Base-by-base conservation (phyloP, 192 early-diverging fungal species). In the Entophlyctis luteolus region DNA sequence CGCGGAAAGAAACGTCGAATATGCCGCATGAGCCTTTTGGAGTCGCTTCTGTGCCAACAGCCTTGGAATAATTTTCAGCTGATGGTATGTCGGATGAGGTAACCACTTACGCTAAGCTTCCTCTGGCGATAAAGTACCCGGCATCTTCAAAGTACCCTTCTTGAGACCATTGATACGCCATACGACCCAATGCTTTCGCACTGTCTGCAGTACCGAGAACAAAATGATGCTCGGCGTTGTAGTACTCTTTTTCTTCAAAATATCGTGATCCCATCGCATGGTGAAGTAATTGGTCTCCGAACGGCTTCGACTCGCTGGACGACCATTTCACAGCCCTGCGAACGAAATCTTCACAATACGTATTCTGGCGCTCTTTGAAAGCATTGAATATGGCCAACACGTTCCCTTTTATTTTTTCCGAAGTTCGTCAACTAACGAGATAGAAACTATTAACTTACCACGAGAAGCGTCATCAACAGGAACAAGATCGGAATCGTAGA, bases 141-240 rank as follows among this genome's bases (percentile, higher is more conserved):
- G 81, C 82, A 62, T 90, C 90, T 20, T 67, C 59, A 22, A 72
- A 73, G n/a, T 81, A 81, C 16, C 83, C 81, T 52, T 80, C 62
- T 32, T 70, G 71, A 20, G 87, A 82, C 91, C 91, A 96, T 45
- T 92, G 90, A 57, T 77, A 86, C 28, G 88, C 83, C 80, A 95
- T 87, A 34, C 81, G 71, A 1, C 88, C 95, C 14, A 87, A 68
- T 22, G 86, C 79, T 57, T 79, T 75, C 18, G 89, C 90, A 67
- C 90, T 92, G 63, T 93, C 91, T 16, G 85, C 47, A 5, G 90
- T 90, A 39, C 95, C 95, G 27, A 92, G 84, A 39, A 93, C 55
- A 45, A 93, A 88, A 74, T 98, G 95, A 57, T 76, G 71, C 71
- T 98, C 95, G 46, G 94, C 93, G 52, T 90, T 84, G 62, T 77